A percentile compares a stretch with the other conserved stretches of the same genome.
Evolutionary conservation across 345 rosid genomes (phyloP).

Genomic region (Syzygium grande): DNA sequence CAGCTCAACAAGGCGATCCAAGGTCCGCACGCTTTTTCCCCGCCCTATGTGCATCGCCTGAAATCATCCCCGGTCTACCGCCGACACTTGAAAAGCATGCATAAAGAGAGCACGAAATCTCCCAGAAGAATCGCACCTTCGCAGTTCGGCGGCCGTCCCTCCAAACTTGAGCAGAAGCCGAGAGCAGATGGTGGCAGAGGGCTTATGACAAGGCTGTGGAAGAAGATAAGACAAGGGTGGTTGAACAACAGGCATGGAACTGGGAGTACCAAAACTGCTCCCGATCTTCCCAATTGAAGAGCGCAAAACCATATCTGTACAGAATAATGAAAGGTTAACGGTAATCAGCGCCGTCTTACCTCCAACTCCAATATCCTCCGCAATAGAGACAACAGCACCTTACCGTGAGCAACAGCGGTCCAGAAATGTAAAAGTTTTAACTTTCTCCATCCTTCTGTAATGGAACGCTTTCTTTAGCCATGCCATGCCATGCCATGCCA

Average conservation of each 20-base stretch:
- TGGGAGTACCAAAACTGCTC: not conserved
- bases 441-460: not conserved
- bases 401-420: not conserved
- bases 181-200: slow-evolving; percentile 4
- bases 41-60: slow-evolving; percentile 1
- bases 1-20: slow-evolving; percentile 42
- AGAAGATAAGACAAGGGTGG: slow-evolving; percentile 27
- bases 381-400: not conserved
- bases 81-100: slow-evolving; percentile 4
- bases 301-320: not conserved
- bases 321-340: not conserved
- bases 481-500: not conserved
- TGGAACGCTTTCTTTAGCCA: not conserved
- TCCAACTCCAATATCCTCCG: not conserved
- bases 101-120: slow-evolving; percentile 7
- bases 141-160: not conserved
- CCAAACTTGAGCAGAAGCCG: not conserved
- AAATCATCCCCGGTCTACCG: not conserved
- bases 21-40: slow-evolving; percentile 8
- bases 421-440: not conserved
- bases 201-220: slow-evolving; percentile 28
- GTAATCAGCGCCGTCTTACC: not conserved
- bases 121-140: slow-evolving; percentile 4
- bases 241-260: not conserved
- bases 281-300: not conserved